Evolutionary conservation across 805 yeast species (phyloP).

Genomic region (Alloascoidea hylecoeti): DNA sequence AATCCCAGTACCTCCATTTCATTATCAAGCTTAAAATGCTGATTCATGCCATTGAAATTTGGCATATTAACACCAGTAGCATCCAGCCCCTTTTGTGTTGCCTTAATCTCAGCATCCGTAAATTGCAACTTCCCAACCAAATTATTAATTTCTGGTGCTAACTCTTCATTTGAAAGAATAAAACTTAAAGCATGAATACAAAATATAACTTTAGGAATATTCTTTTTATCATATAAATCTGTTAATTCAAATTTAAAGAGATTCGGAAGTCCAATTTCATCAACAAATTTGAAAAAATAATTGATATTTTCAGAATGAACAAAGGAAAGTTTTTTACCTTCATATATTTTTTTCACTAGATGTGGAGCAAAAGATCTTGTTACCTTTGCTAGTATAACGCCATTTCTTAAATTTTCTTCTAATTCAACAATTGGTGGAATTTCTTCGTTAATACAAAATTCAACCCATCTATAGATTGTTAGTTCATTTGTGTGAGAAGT

Average conservation of each 20-base stretch:
- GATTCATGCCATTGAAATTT: conserved; percentile 48
- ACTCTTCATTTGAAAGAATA: conserved; percentile 42
- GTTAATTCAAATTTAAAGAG: conserved; percentile 79
- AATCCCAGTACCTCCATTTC: conserved; percentile 3
- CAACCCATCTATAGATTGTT: conserved; percentile 43
- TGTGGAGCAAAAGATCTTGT: conserved; percentile 62
- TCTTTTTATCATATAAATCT: conserved; percentile 83
- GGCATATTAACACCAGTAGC: conserved; percentile 59
- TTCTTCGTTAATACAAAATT: conserved; percentile 41
- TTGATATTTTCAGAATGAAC: conserved; percentile 90
- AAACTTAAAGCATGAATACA: conserved; percentile 83
- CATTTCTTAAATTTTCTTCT: conserved; percentile 63
- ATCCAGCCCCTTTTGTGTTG: conserved; percentile 49
- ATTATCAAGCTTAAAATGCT: conserved; percentile 16
- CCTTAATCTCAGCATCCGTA: conserved; percentile 50
- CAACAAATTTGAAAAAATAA: conserved; percentile 40
- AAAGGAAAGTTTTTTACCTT: conserved; percentile 59
- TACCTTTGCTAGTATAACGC: conserved; percentile 71
- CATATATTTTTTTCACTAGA: conserved; percentile 35
- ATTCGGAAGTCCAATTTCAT: conserved; percentile 63
- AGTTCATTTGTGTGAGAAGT: not conserved
- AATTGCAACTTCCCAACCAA: conserved; percentile 52
- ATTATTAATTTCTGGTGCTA: conserved; percentile 46
- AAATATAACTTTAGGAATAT: conserved; percentile 87
- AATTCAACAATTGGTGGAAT: conserved; percentile 45